A percentile compares a stretch with the other conserved stretches of the same genome.
These are phyloP conservation scores for Cryptococcus wingfieldii DNA, from an alignment of 1,284 basidiomycete genomes.

Conservation along the genomic window DNA sequence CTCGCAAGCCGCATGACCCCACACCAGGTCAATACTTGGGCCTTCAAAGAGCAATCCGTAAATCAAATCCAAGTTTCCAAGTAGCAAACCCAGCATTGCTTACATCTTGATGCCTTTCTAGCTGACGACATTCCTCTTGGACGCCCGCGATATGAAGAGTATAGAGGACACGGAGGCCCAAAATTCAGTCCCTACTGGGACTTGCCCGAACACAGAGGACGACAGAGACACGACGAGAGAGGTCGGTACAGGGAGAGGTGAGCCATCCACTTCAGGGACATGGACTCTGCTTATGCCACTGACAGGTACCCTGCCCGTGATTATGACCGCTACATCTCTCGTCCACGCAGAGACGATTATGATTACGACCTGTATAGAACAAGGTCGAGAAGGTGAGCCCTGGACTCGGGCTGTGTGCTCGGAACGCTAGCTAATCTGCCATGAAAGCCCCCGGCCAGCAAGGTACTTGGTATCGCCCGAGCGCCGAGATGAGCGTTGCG, in stretches of 20 bases:
- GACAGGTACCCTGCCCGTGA: too few species aligned
- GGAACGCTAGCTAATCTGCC: conserved; percentile 2
- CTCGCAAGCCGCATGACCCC: conserved; percentile 85
- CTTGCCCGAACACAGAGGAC: too few species aligned
- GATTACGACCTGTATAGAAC: background rate
- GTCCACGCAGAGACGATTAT: too few species aligned
- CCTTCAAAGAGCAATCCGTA: conserved; percentile 61
- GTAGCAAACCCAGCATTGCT: background rate
- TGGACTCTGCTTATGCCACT: too few species aligned
- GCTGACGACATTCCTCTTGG: conserved; percentile 50
- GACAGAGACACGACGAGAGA: too few species aligned
- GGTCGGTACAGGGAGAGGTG: too few species aligned
- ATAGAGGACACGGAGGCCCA: conserved; percentile 30
- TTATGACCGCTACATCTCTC: too few species aligned
- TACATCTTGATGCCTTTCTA: background rate
- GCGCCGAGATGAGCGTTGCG: conserved; percentile 18
- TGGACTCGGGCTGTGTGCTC: background rate
- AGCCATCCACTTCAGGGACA: too few species aligned
- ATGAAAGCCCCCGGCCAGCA: conserved; percentile 15
- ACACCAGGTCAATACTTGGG: conserved; percentile 99
- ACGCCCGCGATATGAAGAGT: conserved; percentile 47
- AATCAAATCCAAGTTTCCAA: conserved; percentile 10
- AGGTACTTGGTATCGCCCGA: conserved; percentile 36
- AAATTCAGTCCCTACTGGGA: conserved; percentile 16
- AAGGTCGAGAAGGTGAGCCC: background rate